Conservation (phyloP, 257 asterid genomes). For the Nicotiana tabacum region DNA sequence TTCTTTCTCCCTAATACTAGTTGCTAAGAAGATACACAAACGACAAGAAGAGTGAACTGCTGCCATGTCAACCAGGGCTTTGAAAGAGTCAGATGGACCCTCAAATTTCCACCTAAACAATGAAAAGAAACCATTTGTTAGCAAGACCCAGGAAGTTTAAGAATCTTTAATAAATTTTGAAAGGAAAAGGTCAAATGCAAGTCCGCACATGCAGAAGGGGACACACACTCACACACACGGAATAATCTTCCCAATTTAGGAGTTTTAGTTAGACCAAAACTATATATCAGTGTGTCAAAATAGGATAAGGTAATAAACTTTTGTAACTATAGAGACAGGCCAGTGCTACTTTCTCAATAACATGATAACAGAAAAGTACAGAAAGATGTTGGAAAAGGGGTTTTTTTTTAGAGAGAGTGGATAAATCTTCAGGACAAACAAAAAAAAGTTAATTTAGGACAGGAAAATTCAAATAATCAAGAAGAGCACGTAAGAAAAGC, state of each 20-base stretch:
- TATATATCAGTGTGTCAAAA: not conserved
- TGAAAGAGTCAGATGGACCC: constrained; percentile 93
- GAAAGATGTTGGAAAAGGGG: not conserved
- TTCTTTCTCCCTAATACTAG: constrained; percentile 55
- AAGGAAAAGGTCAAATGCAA: not conserved
- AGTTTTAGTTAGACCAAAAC: not conserved
- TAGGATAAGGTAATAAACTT: not conserved
- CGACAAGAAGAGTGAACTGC: constrained; percentile 99
- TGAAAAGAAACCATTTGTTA: not conserved
- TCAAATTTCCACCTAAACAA: constrained; percentile 82
- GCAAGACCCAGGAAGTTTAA: not conserved
- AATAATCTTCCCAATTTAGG: not conserved
- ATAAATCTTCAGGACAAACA: not conserved
- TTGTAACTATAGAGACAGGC: not conserved
- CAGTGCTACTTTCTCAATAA: not conserved
- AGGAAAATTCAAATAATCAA: not conserved
- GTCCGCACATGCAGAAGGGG: not conserved
- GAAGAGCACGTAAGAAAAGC: not conserved
- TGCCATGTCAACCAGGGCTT: constrained; percentile 96
- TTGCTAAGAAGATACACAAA: constrained; percentile 81
- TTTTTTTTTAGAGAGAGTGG: not conserved
- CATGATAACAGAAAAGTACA: not conserved
- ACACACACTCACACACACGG: not conserved
- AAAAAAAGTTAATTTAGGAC: not conserved
- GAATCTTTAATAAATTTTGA: not conserved